phyloP scores from a whole-genome alignment of 176 grass and related monocot species.

The Oryza brachyantha region DNA sequence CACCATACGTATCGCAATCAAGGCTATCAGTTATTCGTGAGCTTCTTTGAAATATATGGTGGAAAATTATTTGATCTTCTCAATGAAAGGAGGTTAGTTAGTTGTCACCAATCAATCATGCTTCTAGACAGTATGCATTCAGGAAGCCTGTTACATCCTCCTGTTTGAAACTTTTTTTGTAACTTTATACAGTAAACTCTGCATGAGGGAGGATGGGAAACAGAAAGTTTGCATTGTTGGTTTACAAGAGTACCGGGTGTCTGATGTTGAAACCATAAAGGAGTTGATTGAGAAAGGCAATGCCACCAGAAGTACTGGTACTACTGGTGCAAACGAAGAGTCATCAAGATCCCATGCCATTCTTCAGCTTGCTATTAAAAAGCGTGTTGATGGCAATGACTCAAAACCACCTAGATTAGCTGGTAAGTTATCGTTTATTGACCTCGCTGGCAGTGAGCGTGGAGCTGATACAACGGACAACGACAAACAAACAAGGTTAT shows the following conservation, averaged over 20 bases:
- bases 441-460: slow-evolving; percentile 94
- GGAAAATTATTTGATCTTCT: slow-evolving; percentile 96
- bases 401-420: slow-evolving; percentile 67
- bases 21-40: slow-evolving; percentile 89
- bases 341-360: slow-evolving; percentile 98
- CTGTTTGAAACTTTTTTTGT: slow-evolving; percentile 20
- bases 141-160: background rate
- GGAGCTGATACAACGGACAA: slow-evolving; percentile 99
- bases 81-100: slow-evolving; percentile 92
- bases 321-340: slow-evolving; percentile 96
- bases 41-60: slow-evolving; percentile 99
- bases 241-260: slow-evolving; percentile 86
- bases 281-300: slow-evolving; percentile 94
- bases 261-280: slow-evolving; percentile 86
- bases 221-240: slow-evolving; percentile 99
- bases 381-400: slow-evolving; percentile 66
- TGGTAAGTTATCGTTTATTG: slow-evolving; percentile 95
- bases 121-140: background rate
- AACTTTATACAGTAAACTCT: slow-evolving; percentile 77
- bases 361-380: slow-evolving; percentile 99
- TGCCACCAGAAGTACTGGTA: slow-evolving; percentile 88
- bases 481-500: slow-evolving; percentile 96
- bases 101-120: slow-evolving; percentile 5
- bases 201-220: slow-evolving; percentile 98
- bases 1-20: slow-evolving; percentile 87